Evolutionary conservation across 495 filamentous ascomycete genomes (phyloP), one percentile per base, ranked within the genome.

Genomic region (Cercophora sp.): DNA sequence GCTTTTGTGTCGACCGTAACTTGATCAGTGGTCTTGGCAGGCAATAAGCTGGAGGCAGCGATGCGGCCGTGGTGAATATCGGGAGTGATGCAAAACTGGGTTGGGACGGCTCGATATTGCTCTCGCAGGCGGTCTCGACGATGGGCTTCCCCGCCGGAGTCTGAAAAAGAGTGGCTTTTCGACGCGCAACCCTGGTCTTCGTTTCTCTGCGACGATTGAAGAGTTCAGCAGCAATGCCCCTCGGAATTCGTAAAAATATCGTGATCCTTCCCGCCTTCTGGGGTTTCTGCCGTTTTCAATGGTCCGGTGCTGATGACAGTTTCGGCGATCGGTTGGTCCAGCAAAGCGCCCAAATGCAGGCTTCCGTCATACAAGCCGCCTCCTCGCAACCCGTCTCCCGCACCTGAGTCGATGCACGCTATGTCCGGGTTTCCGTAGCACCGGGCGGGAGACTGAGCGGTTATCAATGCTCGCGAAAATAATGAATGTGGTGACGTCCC

Each of bases 51-150:
- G 26, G 27, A 5, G 2, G 44, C 16, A 6, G 27, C 18, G 16
- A 23, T 40, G 48, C 48, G 22, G 11, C 35, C 26, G 35, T 29
- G 29, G 8, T 32, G 32, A 9, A 41, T 9, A 13, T 42, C 11
- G 24, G 10, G 9, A 16, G 18, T 22, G 35, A 16, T 23, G 35
- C 41, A 39, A 52, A 59, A 37, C 24, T 41, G 39, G 52, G 34
- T 42, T 29, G 13, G 48, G 11, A 35, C 54, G 54, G 58, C 37
- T 55, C 44, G 51, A 60, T 55, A 57, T 57, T 60, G 51, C 48
- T 31, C 22, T 10, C 45, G 41, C 45, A 50, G 57, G 46, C 36
- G 52, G 52, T 43, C 41, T 48, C 47, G 47, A 43, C 45, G 36
- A 58, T 34, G 45, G 27, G 29, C 25, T 45, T 20, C 45, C 55